These are phyloP conservation scores for Saccharum officinarum DNA, from an alignment of 176 grass and related monocot genomes.

Conservation along the genomic window DNA sequence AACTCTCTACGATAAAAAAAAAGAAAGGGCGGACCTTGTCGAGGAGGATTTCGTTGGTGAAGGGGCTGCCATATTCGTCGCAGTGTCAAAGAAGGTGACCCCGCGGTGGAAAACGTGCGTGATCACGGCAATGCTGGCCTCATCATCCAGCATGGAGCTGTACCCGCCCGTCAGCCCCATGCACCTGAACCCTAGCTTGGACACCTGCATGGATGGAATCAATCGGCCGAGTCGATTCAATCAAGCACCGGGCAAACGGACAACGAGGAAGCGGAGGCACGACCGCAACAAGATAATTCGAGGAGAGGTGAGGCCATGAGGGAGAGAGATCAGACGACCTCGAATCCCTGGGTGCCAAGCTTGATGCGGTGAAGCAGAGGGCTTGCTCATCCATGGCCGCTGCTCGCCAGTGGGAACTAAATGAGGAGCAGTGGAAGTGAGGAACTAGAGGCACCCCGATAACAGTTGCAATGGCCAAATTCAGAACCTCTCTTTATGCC, in stretches of 20 bases:
- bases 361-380: conserved; percentile 34
- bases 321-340: conserved; percentile 26
- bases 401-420: neutral
- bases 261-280: neutral
- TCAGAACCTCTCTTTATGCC: no score
- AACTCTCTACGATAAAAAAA: no score
- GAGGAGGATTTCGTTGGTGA: conserved; percentile 69
- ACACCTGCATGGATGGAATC: conserved; percentile 45
- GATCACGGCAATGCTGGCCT: conserved; percentile 54
- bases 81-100: conserved; percentile 86
- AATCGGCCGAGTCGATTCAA: neutral
- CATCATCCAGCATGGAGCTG: conserved; percentile 54
- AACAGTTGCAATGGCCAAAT: no score
- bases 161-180: conserved; percentile 60
- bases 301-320: neutral
- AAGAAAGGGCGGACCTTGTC: conserved; percentile 43
- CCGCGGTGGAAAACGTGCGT: conserved; percentile 67
- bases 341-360: conserved; percentile 52
- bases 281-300: neutral
- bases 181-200: conserved; percentile 84
- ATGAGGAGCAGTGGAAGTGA: neutral
- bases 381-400: conserved; percentile 28
- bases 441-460: no score
- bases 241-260: neutral
- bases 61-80: conserved; percentile 62